Conservation (phyloP, 2,329 filamentous ascomycete species). For the Beauveria sp. region DNA sequence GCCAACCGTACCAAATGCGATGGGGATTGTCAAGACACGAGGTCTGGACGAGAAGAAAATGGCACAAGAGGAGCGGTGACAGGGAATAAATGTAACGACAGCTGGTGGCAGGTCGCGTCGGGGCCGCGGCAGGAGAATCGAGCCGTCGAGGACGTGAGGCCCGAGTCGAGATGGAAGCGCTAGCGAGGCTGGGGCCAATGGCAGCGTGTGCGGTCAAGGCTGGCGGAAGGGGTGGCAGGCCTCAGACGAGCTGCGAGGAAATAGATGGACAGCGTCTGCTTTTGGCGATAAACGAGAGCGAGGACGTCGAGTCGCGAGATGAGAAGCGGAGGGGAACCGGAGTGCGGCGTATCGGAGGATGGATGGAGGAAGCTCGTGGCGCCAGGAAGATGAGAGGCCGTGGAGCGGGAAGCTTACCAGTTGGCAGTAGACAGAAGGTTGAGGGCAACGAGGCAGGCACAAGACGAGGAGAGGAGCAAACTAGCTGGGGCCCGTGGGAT, state of each 20-base stretch:
- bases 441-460: background rate
- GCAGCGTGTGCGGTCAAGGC: slow-evolving; percentile 4
- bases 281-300: background rate
- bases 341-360: slow-evolving; percentile 9
- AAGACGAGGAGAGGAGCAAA: background rate
- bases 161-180: background rate
- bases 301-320: slow-evolving; percentile 4
- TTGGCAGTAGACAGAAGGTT: background rate
- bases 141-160: background rate
- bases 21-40: background rate
- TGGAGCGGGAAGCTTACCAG: background rate
- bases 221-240: background rate
- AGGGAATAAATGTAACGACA: background rate
- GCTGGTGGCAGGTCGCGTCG: background rate
- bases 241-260: background rate
- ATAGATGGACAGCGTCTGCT: background rate
- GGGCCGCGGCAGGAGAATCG: background rate
- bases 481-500: background rate
- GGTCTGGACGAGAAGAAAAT: background rate
- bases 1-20: slow-evolving; percentile 8
- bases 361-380: slow-evolving; percentile 8
- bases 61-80: background rate
- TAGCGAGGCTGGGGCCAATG: slow-evolving; percentile 3
- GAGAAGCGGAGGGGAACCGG: background rate
- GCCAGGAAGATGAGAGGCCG: slow-evolving; percentile 4